Evolutionary conservation across 768 basidiomycete species (phyloP).

Genomic region (Chlorophyllum brunneum): DNA sequence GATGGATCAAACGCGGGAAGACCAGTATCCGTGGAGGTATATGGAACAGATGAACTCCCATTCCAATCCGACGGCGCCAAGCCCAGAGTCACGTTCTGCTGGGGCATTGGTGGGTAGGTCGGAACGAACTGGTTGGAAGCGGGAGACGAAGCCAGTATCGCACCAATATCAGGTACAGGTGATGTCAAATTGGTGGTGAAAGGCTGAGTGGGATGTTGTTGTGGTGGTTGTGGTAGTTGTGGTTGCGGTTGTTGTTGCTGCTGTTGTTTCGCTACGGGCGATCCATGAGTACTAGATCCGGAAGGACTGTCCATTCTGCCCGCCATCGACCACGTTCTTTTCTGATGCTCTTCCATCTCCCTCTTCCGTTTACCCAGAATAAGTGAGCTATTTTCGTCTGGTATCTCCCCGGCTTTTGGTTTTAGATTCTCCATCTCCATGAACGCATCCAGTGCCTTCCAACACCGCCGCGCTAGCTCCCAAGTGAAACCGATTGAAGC

Average conservation of each 20-base stretch:
- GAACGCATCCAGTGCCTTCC: slow-evolving; percentile 22
- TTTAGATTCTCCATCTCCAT: slow-evolving; percentile 22
- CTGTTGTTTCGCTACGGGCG: too few relatives aligned
- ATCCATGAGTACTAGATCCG: background rate
- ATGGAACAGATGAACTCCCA: background rate
- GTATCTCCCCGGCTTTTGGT: slow-evolving; percentile 5
- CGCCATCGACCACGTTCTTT: slow-evolving; percentile 4
- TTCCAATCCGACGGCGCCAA: slow-evolving; percentile 1
- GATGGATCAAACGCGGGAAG: slow-evolving; percentile 7
- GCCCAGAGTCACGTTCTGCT: background rate
- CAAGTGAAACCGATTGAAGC: slow-evolving; percentile 23
- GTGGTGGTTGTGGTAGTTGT: too few relatives aligned
- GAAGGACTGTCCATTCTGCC: background rate
- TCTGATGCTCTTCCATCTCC: slow-evolving; percentile 3
- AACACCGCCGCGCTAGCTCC: slow-evolving; percentile 24
- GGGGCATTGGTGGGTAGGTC: background rate
- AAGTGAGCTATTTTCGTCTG: background rate
- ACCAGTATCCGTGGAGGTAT: background rate
- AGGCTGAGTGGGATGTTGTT: background rate
- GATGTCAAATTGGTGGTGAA: background rate
- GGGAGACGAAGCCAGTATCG: slow-evolving; percentile 1
- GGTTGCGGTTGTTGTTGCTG: background rate
- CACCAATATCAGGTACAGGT: background rate
- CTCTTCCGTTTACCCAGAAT: slow-evolving; percentile 11
- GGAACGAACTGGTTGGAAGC: background rate